Base-by-base conservation (phyloP, 73 alveolate genomes). In the Paramecium octaurelia region DNA sequence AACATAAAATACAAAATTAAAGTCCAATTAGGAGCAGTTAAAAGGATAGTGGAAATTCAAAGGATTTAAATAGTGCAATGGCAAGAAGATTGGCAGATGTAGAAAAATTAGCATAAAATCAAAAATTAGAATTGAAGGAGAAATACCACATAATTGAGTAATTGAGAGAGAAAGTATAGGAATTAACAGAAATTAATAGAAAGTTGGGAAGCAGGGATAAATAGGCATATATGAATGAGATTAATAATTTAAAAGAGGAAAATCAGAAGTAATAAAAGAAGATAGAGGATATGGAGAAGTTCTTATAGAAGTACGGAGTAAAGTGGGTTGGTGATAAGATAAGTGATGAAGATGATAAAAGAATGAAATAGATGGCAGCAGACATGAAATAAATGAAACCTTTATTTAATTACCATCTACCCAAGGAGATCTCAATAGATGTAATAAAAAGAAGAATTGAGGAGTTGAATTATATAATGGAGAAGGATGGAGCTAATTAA, bases 381-480 rank as follows among this genome's bases (percentile, higher is more conserved):
- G 88, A 86, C 46, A 83, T 89, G 46, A 44, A 40, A 44, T 46
- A 89, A 50, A 84, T 85, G 27, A 92, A 89, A 87, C 95, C 95
- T 4, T 42, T 35, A 58, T 94, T 86, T 54, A 94, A 86, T 92
- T 92, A 93, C 36, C 73, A 95, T 40, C 86, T 97, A 46, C 99
- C 99, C 6, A 94, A 92, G 48, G 97, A 97, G 59, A 97, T 97
- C 4, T 98, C 96, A 76, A 96, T 97, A 54, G 97, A 95, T 88
- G 97, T 95, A 8, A 89, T 97, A 44, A 95, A 96, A 50, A 90
- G 97, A 71, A 96, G 99, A 92, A 96, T 97, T 31, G 99, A 97
- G 8, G 99, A 97, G 84, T 94, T 97, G 92, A 97, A 97, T 87
- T 93, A 93, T 91, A 97, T 97, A 58, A 96, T 96, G 71, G 99